phyloP scores from a whole-genome alignment of 495 filamentous ascomycete genomes.

The Pyrenula aspistea region DNA sequence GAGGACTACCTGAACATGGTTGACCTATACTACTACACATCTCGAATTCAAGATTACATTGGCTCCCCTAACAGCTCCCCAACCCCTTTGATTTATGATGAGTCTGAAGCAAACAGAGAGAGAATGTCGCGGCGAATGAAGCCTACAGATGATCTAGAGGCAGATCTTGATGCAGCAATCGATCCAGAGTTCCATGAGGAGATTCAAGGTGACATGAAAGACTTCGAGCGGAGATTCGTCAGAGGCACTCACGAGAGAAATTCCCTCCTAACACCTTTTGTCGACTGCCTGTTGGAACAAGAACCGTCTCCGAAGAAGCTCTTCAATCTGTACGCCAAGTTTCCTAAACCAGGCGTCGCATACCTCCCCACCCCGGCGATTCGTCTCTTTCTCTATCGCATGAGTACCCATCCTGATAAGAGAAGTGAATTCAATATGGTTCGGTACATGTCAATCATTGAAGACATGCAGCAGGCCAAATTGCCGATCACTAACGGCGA shows the following conservation, averaged over 20 bases:
- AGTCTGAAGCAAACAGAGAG: not conserved
- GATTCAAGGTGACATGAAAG: not conserved
- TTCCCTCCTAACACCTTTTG: conserved; percentile 22
- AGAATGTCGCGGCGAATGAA: not conserved
- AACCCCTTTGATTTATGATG: not conserved
- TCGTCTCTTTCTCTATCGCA: not conserved
- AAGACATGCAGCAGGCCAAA: conserved; percentile 60
- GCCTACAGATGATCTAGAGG: not conserved
- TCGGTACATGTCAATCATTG: conserved; percentile 70
- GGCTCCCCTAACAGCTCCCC: not conserved
- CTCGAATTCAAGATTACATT: not conserved
- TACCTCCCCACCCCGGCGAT: conserved; percentile 38
- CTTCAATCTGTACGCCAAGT: conserved; percentile 45
- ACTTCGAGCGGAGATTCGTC: not conserved
- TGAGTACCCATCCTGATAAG: conserved; percentile 24
- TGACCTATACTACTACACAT: not conserved
- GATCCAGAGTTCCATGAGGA: not conserved
- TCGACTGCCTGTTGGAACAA: conserved; percentile 26
- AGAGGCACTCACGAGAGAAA: not conserved
- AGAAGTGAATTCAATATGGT: conserved; percentile 51
- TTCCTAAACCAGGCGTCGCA: conserved; percentile 54
- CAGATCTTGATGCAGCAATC: not conserved
- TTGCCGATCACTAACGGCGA: conserved; percentile 52
- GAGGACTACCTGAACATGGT: not conserved
- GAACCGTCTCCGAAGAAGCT: conserved; percentile 39